A percentile compares a stretch with the other conserved stretches of the same genome.
phyloP scores from a whole-genome alignment of 2,329 filamentous ascomycete genomes.

The Penicillium sp. region DNA sequence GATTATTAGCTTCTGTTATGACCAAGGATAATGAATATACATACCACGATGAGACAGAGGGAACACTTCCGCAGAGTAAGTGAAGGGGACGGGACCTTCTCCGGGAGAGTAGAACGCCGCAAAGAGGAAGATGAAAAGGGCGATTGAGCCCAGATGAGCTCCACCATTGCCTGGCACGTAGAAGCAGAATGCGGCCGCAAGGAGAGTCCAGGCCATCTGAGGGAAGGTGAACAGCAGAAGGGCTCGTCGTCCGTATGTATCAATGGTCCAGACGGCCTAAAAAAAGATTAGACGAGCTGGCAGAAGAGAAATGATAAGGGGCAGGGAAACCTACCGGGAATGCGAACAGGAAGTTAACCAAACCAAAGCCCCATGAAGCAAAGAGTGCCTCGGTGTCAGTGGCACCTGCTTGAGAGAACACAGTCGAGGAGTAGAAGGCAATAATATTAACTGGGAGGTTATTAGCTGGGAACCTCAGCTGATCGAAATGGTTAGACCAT shows the following conservation, averaged over 20 bases:
- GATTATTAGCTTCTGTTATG: neutral
- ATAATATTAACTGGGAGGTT: slow-evolving; percentile 63
- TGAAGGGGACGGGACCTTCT: slow-evolving; percentile 59
- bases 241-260: slow-evolving; percentile 65
- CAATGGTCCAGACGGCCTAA: slow-evolving; percentile 63
- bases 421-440: slow-evolving; percentile 71
- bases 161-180: slow-evolving; percentile 48
- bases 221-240: slow-evolving; percentile 68
- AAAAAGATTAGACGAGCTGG: too few relatives aligned
- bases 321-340: slow-evolving; percentile 45
- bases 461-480: neutral
- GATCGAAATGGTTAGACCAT: neutral
- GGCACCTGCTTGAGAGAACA: slow-evolving; percentile 59
- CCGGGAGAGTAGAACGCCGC: slow-evolving; percentile 65
- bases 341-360: slow-evolving; percentile 67
- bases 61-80: slow-evolving; percentile 60
- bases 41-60: slow-evolving; percentile 56
- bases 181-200: slow-evolving; percentile 64
- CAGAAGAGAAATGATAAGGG: too few relatives aligned
- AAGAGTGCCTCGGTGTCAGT: slow-evolving; percentile 58
- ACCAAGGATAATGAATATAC: slow-evolving; percentile 18
- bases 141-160: slow-evolving; percentile 56
- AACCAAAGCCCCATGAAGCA: slow-evolving; percentile 66
- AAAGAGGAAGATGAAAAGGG: slow-evolving; percentile 66
- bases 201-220: slow-evolving; percentile 67